Base-by-base conservation (phyloP, 2,329 filamentous ascomycete species). In the Penicillium sp. region DNA sequence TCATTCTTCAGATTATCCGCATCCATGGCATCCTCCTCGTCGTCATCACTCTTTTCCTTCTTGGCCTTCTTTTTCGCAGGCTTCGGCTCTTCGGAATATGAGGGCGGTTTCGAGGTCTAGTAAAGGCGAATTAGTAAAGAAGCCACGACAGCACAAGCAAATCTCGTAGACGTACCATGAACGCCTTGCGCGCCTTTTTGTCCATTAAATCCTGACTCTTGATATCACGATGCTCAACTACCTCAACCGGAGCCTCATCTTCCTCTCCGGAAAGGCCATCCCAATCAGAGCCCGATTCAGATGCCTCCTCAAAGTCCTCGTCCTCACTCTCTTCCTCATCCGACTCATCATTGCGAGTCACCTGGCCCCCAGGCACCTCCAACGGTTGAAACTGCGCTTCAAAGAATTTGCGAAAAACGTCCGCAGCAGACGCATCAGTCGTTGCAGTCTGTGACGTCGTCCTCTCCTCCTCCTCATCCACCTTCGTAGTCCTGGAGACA, bases 311-410 rank as follows among this genome's bases (percentile, higher is more conserved):
- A 53, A 65, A 57, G 4, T 60, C 60, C n/a, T 43, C 48, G 2
- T 59, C 52, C 15, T 61, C 58, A 48, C 60, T 52, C 54, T 64
- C 58, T 2, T 59, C 59, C 3, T 65, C 61, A 17, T 60, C 53
- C 28, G 47, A 49, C 17, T 62, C n/a, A n/a, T n/a, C n/a, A n/a
- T 56, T 7, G 57, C 26, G 4, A 53, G n/a, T n/a, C n/a, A 55
- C 31, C 51, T 48, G 13, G 44, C 45, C 17, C 6, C 22, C 37
- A 37, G 57, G 53, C 37, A 55, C 66, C 35, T 75, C 75, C 34
- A 95, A 68, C 8, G 91, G 88, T 64, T 82, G 80, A 72, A 96
- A 97, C 64, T 86, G 83, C 26, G 87, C 81, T 70, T 96, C 93
- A 64, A 97, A 97, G 65, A 91, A 85, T 59, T 80, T 81, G 51